Evolutionary conservation across 1,284 basidiomycete genomes (phyloP), one percentile per base, ranked within the genome.

Genomic region (Marasmius tenuissimus): DNA sequence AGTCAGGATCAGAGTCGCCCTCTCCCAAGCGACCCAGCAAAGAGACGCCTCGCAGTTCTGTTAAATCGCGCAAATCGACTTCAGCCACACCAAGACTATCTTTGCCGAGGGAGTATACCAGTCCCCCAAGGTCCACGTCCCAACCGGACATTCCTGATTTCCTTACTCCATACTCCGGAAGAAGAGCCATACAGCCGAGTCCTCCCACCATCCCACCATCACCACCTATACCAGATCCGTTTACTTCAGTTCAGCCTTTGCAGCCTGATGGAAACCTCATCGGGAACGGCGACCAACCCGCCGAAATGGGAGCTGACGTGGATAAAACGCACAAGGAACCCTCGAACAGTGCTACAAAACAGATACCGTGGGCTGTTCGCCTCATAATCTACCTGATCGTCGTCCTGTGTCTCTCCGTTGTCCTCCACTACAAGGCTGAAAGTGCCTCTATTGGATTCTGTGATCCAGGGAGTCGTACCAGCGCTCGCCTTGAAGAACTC

Each of bases 391-490:
- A 81, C 7, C 61, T 81, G 38, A 60, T 80, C 16, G 60, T 82
- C 12, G 70, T 77, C 55, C 66, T 49, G 40, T 27, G 58, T 33
- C 75, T 79, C 16, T 73, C 81, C 65, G 69, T 81, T 45, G 71
- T 81, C 47, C 72, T 79, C 65, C 77, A 81, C 34, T 89, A 85
- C 76, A 92, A 91, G 74, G 65, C 71, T 5, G 84, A 91, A 63
- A 94, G 92, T 4, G 75, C 88, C 0, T 73, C 81, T 1, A 87
- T 95, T 67, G 95, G 96, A 0, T 97, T 86, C 77, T 97, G 95
- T 73, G 90, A 95, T 68, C 75, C 86, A 9, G 86, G 82, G 8
- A 82, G 75, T 52, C 74, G 76, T 50, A 89, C 87, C 18, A 97
- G 94, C 73, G 73, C 73, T 16, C 76, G 82, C 10, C 76, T 94